A percentile compares a stretch with the other conserved stretches of the same genome.
phyloP scores from a whole-genome alignment of 1,284 basidiomycete species.

The Ganoderma leucocontextum region DNA sequence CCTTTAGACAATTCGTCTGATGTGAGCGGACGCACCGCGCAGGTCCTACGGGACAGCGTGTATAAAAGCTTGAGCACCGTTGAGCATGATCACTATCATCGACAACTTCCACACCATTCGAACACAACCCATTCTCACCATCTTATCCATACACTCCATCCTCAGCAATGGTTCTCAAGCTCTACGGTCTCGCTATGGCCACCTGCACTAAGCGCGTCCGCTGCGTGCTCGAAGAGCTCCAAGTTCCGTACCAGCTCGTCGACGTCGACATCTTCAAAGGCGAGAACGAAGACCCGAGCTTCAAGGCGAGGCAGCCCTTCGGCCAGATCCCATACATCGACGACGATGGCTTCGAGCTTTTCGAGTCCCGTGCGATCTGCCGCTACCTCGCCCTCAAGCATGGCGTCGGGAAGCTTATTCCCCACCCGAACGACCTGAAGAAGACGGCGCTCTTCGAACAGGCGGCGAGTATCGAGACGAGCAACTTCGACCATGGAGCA shows the following conservation, averaged over 20 bases:
- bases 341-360: constrained; percentile 56
- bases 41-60: background rate
- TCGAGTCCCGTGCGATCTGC: constrained; percentile 61
- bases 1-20: background rate
- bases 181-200: constrained; percentile 52
- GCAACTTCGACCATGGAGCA: constrained; percentile 59
- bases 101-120: background rate
- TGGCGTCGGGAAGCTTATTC: constrained; percentile 47
- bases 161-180: constrained; percentile 57
- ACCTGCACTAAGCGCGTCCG: constrained; percentile 58
- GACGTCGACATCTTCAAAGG: constrained; percentile 50
- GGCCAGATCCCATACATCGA: constrained; percentile 71
- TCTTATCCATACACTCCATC: background rate
- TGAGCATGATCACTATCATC: background rate
- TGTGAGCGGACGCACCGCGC: background rate
- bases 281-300: constrained; percentile 59
- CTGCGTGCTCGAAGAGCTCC: constrained; percentile 56
- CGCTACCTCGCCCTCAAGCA: constrained; percentile 59
- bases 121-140: background rate
- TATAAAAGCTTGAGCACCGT: background rate
- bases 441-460: constrained; percentile 60
- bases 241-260: constrained; percentile 58
- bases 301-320: constrained; percentile 63
- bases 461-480: constrained; percentile 59
- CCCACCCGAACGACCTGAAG: constrained; percentile 40